A percentile compares a stretch with the other conserved stretches of the same genome.
These are phyloP conservation scores for Vaucheria bursata DNA, from an alignment of 352 stramenopile genomes.

Conservation along the genomic window DNA sequence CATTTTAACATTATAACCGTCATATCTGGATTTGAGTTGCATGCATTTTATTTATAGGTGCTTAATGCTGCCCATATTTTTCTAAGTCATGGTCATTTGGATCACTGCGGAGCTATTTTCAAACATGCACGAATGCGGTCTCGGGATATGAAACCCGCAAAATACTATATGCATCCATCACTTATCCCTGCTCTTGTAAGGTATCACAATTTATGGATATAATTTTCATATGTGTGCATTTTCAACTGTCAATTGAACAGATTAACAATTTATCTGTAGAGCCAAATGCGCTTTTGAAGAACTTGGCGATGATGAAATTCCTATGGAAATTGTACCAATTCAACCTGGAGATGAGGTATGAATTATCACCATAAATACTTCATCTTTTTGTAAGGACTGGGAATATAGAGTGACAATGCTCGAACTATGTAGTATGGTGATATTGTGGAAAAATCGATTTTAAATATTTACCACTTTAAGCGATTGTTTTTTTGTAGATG, in stretches of 20 bases:
- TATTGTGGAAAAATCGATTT: background rate
- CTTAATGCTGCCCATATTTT: conserved; percentile 47
- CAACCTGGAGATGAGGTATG: conserved; percentile 27
- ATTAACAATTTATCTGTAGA: conserved; percentile 2
- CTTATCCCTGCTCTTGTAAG: conserved; percentile 28
- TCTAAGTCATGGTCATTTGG: conserved; percentile 43
- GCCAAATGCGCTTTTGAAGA: conserved; percentile 45
- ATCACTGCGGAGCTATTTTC: conserved; percentile 46
- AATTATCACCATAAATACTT: background rate
- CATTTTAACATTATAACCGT: too few relatives aligned
- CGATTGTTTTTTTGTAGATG: background rate
- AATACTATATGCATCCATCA: conserved; percentile 45
- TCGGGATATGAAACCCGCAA: conserved; percentile 24
- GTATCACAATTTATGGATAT: background rate
- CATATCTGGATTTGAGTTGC: too few relatives aligned
- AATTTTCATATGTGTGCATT: background rate
- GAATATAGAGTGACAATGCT: background rate
- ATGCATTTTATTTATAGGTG: too few relatives aligned
- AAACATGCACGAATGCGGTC: conserved; percentile 27
- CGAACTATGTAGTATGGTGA: background rate
- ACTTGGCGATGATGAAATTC: conserved; percentile 25
- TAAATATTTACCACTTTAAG: too few relatives aligned
- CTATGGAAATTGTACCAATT: conserved; percentile 43
- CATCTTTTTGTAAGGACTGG: background rate
- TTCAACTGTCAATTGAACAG: background rate